These are phyloP conservation scores for Cyanophora paradoxa DNA, from an alignment of 78 protist species.

Conservation along the genomic window DNA sequence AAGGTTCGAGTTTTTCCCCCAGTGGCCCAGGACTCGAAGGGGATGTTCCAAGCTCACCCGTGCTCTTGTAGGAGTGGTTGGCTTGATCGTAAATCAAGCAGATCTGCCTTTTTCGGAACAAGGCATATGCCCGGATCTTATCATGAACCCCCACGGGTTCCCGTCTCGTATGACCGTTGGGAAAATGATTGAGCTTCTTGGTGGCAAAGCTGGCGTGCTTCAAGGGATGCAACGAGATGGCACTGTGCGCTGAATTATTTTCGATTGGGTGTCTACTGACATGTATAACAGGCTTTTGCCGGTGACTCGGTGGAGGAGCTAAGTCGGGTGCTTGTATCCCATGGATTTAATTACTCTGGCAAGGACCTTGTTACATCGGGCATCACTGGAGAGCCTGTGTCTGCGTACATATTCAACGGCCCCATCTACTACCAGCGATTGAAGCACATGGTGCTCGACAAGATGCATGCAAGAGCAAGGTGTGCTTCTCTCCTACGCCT, in stretches of 20 bases:
- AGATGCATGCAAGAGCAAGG: slow-evolving; percentile 98
- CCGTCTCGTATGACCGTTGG: slow-evolving; percentile 87
- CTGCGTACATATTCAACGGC: slow-evolving; percentile 93
- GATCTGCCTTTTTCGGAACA: slow-evolving; percentile 96
- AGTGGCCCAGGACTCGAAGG: too few relatives aligned
- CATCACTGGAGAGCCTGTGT: slow-evolving; percentile 90
- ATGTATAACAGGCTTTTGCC: slow-evolving; percentile 73
- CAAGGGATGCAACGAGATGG: slow-evolving; percentile 7
- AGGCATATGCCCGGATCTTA: slow-evolving; percentile 97
- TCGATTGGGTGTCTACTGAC: slow-evolving; percentile 8
- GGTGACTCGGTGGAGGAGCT: slow-evolving; percentile 82
- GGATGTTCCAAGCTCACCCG: too few relatives aligned
- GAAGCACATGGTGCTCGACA: slow-evolving; percentile 98
- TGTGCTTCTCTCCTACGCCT: too few relatives aligned
- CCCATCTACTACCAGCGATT: slow-evolving; percentile 99
- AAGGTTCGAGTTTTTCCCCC: too few relatives aligned
- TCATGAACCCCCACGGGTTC: slow-evolving; percentile 99
- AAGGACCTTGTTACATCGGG: slow-evolving; percentile 89
- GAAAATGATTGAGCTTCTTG: slow-evolving; percentile 37
- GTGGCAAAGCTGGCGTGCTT: slow-evolving; percentile 28
- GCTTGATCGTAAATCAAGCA: slow-evolving; percentile 87
- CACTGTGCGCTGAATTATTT: too few relatives aligned
- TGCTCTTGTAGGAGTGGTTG: too few relatives aligned
- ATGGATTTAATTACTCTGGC: slow-evolving; percentile 93
- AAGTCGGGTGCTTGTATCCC: slow-evolving; percentile 54